Evolutionary conservation across 768 basidiomycete species (phyloP), one percentile per base, ranked within the genome.

Genomic region (Suillus clintonianus): DNA sequence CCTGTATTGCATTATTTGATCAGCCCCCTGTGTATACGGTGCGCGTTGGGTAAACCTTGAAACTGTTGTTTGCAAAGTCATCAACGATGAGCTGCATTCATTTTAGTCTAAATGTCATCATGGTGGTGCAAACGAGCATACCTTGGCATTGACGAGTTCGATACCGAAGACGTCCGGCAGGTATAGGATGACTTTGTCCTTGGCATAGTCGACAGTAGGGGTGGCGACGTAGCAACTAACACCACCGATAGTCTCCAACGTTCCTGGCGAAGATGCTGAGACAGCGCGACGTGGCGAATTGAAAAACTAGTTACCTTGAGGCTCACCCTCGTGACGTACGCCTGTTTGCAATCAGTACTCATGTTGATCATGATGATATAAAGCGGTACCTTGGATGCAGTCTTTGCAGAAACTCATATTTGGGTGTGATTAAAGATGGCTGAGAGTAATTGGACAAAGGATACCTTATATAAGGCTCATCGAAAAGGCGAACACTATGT

Each of bases 141-240:
- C 85, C 72, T 78, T 71, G 42, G 72, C 59, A 67, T 89, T 88
- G 71, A 72, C 47, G 11, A 86, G 73, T 27, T 81, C 75, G 30
- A 81, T 69, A 9, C 86, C 87, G 62, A 84, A 86, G 53, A 81
- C 75, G 65, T 87, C 88, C 4, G 84, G 62, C 30, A 89, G 70
- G 76, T 78, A 84, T 32, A 89, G 79, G 55, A 89, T 60, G 32
- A 81, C 85, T 70, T 87, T 88, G 66, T 83, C 79, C 73, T 85
- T 83, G 60, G 81, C 74, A 63, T 84, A 86, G 43, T 82, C 81
- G 3, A 68, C 67, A 0, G 78, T 71, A 14, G 88, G 88, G 1
- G 82, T 85, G 1, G 83, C 82, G 58, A 87, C 78, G 64, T 89
- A 89, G 65, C 75, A 78, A 9, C 76, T 70, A 53, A 87, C 78